Evolutionary conservation across 2,329 filamentous ascomycete genomes (phyloP).

Genomic region (Graphilbum ipis-grandicollis): DNA sequence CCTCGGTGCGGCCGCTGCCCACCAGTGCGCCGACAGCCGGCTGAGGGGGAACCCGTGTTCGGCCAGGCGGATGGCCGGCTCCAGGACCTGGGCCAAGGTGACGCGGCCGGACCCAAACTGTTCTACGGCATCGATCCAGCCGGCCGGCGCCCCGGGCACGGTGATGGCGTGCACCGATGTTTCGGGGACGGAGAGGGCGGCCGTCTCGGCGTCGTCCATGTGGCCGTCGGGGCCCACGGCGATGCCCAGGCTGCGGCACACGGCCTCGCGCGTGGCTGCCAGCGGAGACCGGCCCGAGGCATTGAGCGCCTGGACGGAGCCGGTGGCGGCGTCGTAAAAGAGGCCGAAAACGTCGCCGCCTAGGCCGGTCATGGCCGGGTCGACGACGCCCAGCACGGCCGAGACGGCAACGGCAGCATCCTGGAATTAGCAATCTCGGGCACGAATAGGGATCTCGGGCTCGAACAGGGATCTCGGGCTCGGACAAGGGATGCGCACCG

Average conservation of each 20-base stretch:
- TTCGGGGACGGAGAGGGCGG: conserved; percentile 42
- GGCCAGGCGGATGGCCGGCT: conserved; percentile 65
- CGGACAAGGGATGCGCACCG: conserved; percentile 35
- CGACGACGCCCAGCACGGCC: conserved; percentile 79
- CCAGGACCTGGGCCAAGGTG: conserved; percentile 54
- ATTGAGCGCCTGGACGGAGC: conserved; percentile 69
- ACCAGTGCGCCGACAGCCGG: conserved; percentile 34
- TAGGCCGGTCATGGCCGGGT: conserved; percentile 79
- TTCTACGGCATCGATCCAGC: conserved; percentile 81
- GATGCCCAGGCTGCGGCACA: conserved; percentile 53
- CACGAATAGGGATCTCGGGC: background rate
- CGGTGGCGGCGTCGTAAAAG: conserved; percentile 66
- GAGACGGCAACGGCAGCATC: conserved; percentile 85
- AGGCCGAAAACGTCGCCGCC: conserved; percentile 92
- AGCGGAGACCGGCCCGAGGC: conserved; percentile 70
- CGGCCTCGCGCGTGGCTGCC: conserved; percentile 49
- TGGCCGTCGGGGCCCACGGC: conserved; percentile 10
- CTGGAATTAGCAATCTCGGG: no score
- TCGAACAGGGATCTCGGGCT: no score
- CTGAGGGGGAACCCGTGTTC: conserved; percentile 79
- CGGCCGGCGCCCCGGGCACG: conserved; percentile 39
- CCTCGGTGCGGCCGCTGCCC: conserved; percentile 10
- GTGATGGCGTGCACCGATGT: conserved; percentile 63
- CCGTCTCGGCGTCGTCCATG: conserved; percentile 10
- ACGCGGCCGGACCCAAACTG: conserved; percentile 75